Evolutionary conservation across 495 filamentous ascomycete species (phyloP).

Genomic region (Tuber aestivum): DNA sequence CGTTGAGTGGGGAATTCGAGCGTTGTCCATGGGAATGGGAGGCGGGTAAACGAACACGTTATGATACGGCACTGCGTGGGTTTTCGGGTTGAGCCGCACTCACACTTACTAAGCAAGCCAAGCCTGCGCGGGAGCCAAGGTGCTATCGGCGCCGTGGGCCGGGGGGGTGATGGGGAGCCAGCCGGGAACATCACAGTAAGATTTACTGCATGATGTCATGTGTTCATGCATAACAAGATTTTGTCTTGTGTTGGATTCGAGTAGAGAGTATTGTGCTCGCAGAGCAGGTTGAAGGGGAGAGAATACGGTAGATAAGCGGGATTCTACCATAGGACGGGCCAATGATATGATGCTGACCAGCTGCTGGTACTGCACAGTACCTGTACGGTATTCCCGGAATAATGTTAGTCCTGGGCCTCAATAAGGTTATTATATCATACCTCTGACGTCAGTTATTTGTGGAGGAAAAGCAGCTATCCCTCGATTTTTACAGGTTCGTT

Average conservation of each 20-base stretch:
- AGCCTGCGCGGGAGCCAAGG: not conserved
- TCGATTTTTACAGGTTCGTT: not conserved
- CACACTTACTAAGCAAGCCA: not conserved
- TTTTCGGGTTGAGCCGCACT: not conserved
- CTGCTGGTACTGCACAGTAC: too few relatives aligned
- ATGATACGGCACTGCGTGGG: not conserved
- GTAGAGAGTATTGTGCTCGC: too few relatives aligned
- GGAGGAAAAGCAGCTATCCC: not conserved
- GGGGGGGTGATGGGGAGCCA: not conserved
- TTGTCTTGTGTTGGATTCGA: not conserved
- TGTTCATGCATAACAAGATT: not conserved
- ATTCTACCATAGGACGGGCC: not conserved
- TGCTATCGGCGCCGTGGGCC: too few relatives aligned
- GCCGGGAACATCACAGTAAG: not conserved
- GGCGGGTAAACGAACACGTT: not conserved
- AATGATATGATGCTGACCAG: not conserved
- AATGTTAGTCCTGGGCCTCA: not conserved
- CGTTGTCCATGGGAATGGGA: not conserved
- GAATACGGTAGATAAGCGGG: not conserved
- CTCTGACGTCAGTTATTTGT: conserved; percentile 2
- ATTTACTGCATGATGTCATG: not conserved
- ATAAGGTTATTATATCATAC: not conserved
- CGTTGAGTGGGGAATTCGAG: not conserved
- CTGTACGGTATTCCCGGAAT: not conserved
- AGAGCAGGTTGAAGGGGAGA: not conserved